Evolutionary conservation across 768 basidiomycete genomes (phyloP).

Genomic region (Boletales sp.): DNA sequence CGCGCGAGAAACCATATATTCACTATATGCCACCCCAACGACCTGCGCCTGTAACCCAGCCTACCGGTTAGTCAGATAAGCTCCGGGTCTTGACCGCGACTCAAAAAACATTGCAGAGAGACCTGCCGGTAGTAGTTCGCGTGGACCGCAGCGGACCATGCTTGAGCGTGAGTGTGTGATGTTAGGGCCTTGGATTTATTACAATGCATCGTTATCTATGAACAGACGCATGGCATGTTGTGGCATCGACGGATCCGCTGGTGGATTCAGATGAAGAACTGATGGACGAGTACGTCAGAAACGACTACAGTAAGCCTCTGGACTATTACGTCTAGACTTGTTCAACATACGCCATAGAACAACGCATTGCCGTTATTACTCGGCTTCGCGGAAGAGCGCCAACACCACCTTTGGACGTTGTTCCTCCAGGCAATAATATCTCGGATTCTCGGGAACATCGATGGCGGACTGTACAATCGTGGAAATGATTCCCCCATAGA

Average conservation of each 20-base stretch:
- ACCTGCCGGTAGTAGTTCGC: conserved; percentile 7
- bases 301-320: conserved; percentile 59
- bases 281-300: conserved; percentile 55
- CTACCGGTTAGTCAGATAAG: conserved; percentile 18
- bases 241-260: conserved; percentile 60
- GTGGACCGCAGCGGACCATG: conserved; percentile 39
- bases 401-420: conserved; percentile 39
- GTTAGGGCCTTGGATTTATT: not conserved
- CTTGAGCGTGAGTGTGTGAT: conserved; percentile 37
- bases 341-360: conserved; percentile 32
- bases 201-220: not conserved
- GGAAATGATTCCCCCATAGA: conserved; percentile 21
- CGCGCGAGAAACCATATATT: conserved; percentile 32
- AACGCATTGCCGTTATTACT: conserved; percentile 49
- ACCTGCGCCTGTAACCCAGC: conserved; percentile 11
- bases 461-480: conserved; percentile 37
- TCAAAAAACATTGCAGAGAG: conserved; percentile 17
- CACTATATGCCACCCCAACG: conserved; percentile 32
- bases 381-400: conserved; percentile 50
- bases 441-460: conserved; percentile 30
- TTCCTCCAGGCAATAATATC: not conserved
- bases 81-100: not conserved
- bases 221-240: conserved; percentile 71
- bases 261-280: conserved; percentile 72
- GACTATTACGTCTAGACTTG: not conserved